Percentiles rank a stretch among this genome's conserved stretches.
Conservation (phyloP, 2,329 filamentous ascomycete genomes). For the Nemania abortiva region DNA sequence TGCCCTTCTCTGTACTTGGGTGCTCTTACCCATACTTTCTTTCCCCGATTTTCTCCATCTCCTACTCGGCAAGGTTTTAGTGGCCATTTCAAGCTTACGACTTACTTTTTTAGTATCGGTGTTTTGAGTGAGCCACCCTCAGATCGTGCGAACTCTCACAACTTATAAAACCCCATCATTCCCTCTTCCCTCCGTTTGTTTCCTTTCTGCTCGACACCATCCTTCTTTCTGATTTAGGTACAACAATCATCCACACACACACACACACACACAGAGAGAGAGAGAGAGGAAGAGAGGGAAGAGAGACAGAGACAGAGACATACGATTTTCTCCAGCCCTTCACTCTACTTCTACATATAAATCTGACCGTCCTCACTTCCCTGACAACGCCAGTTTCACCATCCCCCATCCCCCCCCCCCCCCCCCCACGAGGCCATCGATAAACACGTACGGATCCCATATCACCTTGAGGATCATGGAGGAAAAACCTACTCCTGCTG, state of each 20-base stretch:
- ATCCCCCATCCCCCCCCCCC: too few species aligned
- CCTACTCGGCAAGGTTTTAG: neutral
- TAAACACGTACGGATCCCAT: too few species aligned
- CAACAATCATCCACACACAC: too few species aligned
- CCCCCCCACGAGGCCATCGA: too few species aligned
- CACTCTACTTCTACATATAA: too few species aligned
- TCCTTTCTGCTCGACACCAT: neutral
- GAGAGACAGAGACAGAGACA: too few species aligned
- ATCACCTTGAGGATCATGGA: constrained; percentile 45
- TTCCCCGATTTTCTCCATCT: neutral
- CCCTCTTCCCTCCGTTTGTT: neutral
- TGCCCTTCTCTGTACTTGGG: constrained; percentile 6
- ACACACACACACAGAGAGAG: too few species aligned
- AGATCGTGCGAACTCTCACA: neutral
- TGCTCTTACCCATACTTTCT: constrained; percentile 15
- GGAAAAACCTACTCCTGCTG: constrained; percentile 44
- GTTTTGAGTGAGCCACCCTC: neutral
- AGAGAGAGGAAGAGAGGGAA: too few species aligned
- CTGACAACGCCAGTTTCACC: too few species aligned
- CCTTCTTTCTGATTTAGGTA: neutral
- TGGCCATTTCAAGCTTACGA: neutral
- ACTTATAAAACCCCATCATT: neutral
- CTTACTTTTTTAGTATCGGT: neutral
- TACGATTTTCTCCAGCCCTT: too few species aligned
- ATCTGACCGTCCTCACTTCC: too few species aligned